Conservation (phyloP, 2,329 filamentous ascomycete genomes). For the Colletotrichum liriopes region DNA sequence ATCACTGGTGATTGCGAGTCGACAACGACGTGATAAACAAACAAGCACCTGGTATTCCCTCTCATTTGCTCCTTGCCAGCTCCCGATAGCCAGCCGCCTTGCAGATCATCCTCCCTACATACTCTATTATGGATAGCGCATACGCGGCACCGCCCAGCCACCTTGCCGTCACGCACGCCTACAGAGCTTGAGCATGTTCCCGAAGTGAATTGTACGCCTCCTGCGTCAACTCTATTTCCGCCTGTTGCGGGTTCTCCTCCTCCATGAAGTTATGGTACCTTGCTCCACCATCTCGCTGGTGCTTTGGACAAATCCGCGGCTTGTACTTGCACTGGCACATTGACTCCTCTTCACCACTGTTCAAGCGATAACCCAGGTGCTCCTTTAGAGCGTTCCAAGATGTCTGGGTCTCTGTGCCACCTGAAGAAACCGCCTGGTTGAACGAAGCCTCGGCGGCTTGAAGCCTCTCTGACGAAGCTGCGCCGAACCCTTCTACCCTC, state of each 20-base stretch:
- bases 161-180: background rate
- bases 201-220: constrained; percentile 12
- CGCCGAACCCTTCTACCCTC: background rate
- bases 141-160: background rate
- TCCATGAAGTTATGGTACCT: constrained; percentile 36
- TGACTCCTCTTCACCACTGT: background rate
- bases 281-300: background rate
- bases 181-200: background rate
- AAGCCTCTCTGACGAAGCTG: background rate
- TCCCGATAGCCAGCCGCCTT: constrained; percentile 2
- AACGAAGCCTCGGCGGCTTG: background rate
- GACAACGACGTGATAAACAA: constrained; percentile 24
- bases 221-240: constrained; percentile 28
- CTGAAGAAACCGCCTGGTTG: background rate
- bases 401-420: background rate
- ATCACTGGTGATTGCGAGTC: constrained; percentile 1
- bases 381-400: constrained; percentile 14
- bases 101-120: constrained; percentile 9
- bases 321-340: constrained; percentile 27
- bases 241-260: background rate
- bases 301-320: constrained; percentile 12
- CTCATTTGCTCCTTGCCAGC: constrained; percentile 5
- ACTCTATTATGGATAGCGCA: background rate
- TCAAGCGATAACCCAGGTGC: background rate
- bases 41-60: constrained; percentile 14